Evolutionary conservation across 2,329 filamentous ascomycete species (phyloP).

Genomic region (Verticillium albo-atrum): DNA sequence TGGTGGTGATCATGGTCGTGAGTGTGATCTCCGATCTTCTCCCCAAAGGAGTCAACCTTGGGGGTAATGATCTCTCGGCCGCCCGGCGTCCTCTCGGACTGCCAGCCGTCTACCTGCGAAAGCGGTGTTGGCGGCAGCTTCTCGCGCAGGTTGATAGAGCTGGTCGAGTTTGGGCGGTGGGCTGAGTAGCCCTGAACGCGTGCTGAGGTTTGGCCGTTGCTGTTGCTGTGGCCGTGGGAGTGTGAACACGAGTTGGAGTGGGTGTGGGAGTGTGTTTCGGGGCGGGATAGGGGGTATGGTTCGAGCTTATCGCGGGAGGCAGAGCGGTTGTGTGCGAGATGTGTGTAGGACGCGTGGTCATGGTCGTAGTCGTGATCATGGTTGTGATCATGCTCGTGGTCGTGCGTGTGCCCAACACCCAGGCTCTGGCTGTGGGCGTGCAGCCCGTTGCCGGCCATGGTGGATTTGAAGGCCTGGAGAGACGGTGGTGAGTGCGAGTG

Average conservation of each 20-base stretch:
- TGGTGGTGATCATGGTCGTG: constrained; percentile 18
- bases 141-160: constrained; percentile 17
- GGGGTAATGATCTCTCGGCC: constrained; percentile 34
- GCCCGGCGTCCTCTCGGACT: constrained; percentile 32
- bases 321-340: background rate
- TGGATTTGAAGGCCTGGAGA: constrained; percentile 33
- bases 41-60: constrained; percentile 6
- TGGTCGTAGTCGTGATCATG: constrained; percentile 16
- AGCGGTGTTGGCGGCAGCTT: constrained; percentile 25
- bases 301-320: constrained; percentile 16
- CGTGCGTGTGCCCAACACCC: constrained; percentile 21
- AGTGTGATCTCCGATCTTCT: constrained; percentile 8
- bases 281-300: constrained; percentile 7
- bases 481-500: constrained; percentile 32
- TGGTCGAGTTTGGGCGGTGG: background rate
- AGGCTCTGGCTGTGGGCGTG: constrained; percentile 22
- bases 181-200: background rate
- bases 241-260: constrained; percentile 21
- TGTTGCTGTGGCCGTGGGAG: constrained; percentile 16
- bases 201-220: constrained; percentile 8
- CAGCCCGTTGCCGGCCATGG: constrained; percentile 17
- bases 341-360: constrained; percentile 5
- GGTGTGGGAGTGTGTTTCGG: constrained; percentile 18
- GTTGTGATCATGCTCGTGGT: constrained; percentile 23
- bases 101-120: constrained; percentile 33